Base-by-base conservation (phyloP, 1,284 basidiomycete species). In the Ustilago cynodontis region DNA sequence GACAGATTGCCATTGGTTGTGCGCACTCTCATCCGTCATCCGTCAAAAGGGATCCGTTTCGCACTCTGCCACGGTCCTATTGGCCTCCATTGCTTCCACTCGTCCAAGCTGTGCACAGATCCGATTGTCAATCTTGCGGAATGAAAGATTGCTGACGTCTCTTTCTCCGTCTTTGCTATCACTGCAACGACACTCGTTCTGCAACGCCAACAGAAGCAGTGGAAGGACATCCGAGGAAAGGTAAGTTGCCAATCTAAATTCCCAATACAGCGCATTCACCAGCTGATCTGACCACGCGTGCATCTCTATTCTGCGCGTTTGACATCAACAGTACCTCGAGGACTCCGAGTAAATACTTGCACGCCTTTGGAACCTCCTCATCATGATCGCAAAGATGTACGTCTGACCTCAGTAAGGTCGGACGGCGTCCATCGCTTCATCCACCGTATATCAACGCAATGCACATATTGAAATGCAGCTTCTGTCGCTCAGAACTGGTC, bases 151-250 rank as follows among this genome's bases (percentile, higher is more conserved):
- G 57, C 61, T 64, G 49, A 66, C 50, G 16, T 24, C 20, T 57
- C 55, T 24, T n/a, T 26, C 22, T 41, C 31, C 37, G 22, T n/a
- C 13, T 18, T 41, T 45, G n/a, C 22, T 28, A 9, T 41, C 28
- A 28, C 59, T 20, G 1, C 49, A 13, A 53, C 37, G 13, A n/a
- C 52, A 33, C 11, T 28, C 31, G 14, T 22, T 10, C 43, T 29
- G 1, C 18, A 35, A 50, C 59, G 28, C 39, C 65, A 71, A 71
- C 71, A 80, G 76, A 79, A 79, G 71, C 80, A 80, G 70, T 82
- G 80, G 80, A 78, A 78, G 72, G 80, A 82, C 68, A 82, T 82
- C 51, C 80, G 79, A 43, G 63, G 56, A 64, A 78, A 80, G 70
- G 71, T 79, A 56, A 62, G 77, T 49, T 20, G 24, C 39, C 35